Conservation (phyloP, 805 yeast genomes). For the Ogataea ganodermae region DNA sequence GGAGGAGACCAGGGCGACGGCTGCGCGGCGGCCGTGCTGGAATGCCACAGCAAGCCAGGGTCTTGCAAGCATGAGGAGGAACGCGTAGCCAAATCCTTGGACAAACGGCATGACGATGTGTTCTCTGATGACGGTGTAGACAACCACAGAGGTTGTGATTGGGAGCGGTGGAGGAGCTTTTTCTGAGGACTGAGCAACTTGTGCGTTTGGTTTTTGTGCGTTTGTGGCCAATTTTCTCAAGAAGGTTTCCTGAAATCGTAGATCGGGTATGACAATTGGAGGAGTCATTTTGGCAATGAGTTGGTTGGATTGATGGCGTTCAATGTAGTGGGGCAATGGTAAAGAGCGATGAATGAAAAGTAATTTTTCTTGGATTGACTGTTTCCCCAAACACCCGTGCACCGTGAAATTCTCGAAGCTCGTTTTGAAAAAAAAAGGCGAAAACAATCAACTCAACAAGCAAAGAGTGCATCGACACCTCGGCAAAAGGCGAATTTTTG, state of each 20-base stretch:
- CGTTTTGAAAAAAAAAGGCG: neutral
- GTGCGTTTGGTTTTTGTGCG: constrained; percentile 20
- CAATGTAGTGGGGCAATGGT: neutral
- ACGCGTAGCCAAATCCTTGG: constrained; percentile 54
- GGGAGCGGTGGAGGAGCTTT: constrained; percentile 12
- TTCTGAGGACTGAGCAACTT: constrained; percentile 12
- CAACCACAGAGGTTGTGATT: constrained; percentile 48
- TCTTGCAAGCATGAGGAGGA: constrained; percentile 35
- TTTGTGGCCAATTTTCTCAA: constrained; percentile 38
- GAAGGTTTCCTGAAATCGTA: constrained; percentile 68
- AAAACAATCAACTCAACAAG: neutral
- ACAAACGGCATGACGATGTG: constrained; percentile 56
- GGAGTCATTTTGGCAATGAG: neutral
- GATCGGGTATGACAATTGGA: constrained; percentile 50
- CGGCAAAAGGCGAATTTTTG: neutral
- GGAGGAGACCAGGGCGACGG: constrained; percentile 20
- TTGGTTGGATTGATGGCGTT: neutral
- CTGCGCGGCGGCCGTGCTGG: constrained; percentile 26
- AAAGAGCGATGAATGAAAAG: no score
- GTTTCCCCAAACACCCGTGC: constrained; percentile 6
- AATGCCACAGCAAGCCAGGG: constrained; percentile 37
- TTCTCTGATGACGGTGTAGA: constrained; percentile 52
- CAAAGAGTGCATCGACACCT: neutral
- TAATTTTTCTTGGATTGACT: neutral
- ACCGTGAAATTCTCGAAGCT: constrained; percentile 3